Percentiles rank a stretch among this genome's conserved stretches.
These are phyloP conservation scores for Zymoseptoria brevis DNA, from an alignment of 2,329 filamentous ascomycete genomes.

Conservation along the genomic window DNA sequence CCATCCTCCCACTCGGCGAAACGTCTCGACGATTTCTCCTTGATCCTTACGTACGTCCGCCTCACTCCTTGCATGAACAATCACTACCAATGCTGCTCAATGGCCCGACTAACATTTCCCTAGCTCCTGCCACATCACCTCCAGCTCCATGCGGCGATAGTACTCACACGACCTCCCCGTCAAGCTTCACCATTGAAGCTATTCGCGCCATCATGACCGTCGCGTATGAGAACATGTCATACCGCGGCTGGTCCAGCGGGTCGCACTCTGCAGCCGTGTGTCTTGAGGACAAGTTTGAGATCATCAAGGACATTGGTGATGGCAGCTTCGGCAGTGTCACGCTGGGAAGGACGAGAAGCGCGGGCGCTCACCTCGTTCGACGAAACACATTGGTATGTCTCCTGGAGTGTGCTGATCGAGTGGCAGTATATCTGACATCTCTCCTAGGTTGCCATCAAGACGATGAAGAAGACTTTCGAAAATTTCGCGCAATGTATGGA, in stretches of 20 bases:
- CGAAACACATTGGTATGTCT: constrained; percentile 80
- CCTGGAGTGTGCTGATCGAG: neutral
- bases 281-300: constrained; percentile 90
- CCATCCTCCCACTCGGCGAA: neutral
- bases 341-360: constrained; percentile 81
- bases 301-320: constrained; percentile 97
- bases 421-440: neutral
- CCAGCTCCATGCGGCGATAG: constrained; percentile 23
- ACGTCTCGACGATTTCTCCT: neutral
- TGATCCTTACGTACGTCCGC: neutral
- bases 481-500: constrained; percentile 85
- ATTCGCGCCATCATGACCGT: constrained; percentile 58
- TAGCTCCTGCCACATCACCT: neutral
- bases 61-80: neutral
- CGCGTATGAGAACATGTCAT: constrained; percentile 59
- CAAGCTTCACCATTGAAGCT: constrained; percentile 17
- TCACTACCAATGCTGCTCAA: neutral
- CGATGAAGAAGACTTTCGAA: constrained; percentile 99
- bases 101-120: neutral
- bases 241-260: constrained; percentile 51
- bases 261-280: constrained; percentile 43
- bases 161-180: constrained; percentile 6
- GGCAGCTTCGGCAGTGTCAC: constrained; percentile 96
- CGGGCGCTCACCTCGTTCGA: constrained; percentile 79
- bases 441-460: constrained; percentile 88